phyloP scores from a whole-genome alignment of 305 asterid genomes.

The Fraxinus angustifolia region DNA sequence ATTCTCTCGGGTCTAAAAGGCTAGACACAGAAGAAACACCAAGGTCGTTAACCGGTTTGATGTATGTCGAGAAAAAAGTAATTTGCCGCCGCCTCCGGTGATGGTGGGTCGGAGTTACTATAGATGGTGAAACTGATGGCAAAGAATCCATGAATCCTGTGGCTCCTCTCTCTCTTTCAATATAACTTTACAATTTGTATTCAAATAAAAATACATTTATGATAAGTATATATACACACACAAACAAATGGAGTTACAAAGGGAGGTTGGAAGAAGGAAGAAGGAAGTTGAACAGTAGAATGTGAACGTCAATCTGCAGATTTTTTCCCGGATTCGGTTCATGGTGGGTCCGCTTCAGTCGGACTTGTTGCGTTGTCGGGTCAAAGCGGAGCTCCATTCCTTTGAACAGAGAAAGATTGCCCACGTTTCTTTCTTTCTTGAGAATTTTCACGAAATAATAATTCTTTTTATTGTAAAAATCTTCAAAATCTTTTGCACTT shows the following conservation, averaged over 20 bases:
- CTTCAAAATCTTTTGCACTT: not conserved
- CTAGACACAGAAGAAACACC: slow-evolving; percentile 14
- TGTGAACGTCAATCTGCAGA: slow-evolving; percentile 29
- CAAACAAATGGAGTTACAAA: not conserved
- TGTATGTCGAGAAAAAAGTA: slow-evolving; percentile 21
- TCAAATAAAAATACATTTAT: not conserved
- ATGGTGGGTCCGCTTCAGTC: not conserved
- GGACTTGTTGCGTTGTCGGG: not conserved
- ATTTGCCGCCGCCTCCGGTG: slow-evolving; percentile 42
- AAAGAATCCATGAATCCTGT: slow-evolving; percentile 48
- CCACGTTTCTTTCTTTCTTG: not conserved
- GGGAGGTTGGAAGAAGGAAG: slow-evolving; percentile 18
- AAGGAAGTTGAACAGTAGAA: slow-evolving; percentile 10
- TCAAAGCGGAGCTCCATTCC: not conserved
- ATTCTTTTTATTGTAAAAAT: not conserved
- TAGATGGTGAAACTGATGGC: slow-evolving; percentile 54
- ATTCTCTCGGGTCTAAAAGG: slow-evolving; percentile 7
- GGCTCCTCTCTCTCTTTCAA: not conserved
- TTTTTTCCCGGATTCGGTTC: not conserved
- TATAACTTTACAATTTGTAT: not conserved
- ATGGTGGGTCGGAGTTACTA: slow-evolving; percentile 45
- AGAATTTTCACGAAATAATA: not conserved
- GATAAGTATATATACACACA: not conserved
- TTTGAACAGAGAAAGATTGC: not conserved
- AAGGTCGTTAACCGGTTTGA: slow-evolving; percentile 8